These are phyloP conservation scores for Leonotis leonurus DNA, from an alignment of 257 asterid genomes.

Conservation along the genomic window DNA sequence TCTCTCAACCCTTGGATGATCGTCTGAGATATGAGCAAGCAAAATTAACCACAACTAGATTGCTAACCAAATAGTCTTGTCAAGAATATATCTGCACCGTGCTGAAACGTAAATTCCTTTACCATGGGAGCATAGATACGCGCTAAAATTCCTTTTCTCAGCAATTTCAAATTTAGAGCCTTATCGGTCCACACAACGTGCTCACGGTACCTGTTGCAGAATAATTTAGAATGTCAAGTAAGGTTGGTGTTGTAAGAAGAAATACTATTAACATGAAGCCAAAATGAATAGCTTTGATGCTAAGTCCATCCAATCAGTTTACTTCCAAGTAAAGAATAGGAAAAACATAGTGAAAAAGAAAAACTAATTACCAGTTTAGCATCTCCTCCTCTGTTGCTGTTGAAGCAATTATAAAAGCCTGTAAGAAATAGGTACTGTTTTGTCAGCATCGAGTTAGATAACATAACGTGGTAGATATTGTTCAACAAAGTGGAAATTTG, in stretches of 20 bases:
- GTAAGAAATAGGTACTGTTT: conserved; percentile 17
- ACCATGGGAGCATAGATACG: conserved; percentile 99
- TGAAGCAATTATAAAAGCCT: conserved; percentile 98
- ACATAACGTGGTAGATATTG: conserved; percentile 3
- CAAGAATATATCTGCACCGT: not conserved
- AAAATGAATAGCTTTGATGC: not conserved
- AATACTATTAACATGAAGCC: not conserved
- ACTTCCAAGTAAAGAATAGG: not conserved
- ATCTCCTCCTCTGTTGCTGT: conserved; percentile 97
- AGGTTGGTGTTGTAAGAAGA: not conserved
- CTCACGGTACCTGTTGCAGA: conserved; percentile 73
- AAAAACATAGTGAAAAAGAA: not conserved
- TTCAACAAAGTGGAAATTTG: no score
- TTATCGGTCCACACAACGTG: conserved; percentile 91
- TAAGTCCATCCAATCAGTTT: not conserved
- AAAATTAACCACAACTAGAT: not conserved
- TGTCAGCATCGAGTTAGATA: conserved; percentile 8
- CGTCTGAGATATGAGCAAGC: conserved; percentile 37
- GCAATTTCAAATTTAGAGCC: conserved; percentile 62
- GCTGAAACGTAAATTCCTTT: conserved; percentile 24
- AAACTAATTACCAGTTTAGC: conserved; percentile 63
- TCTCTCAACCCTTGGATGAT: conserved; percentile 89
- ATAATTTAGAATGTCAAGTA: conserved; percentile 4
- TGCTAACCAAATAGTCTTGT: not conserved
- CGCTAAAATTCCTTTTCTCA: conserved; percentile 85